A percentile compares a stretch with the other conserved stretches of the same genome.
Evolutionary conservation across 495 filamentous ascomycete species (phyloP).

Genomic region (Aspergillus cavernicola): DNA sequence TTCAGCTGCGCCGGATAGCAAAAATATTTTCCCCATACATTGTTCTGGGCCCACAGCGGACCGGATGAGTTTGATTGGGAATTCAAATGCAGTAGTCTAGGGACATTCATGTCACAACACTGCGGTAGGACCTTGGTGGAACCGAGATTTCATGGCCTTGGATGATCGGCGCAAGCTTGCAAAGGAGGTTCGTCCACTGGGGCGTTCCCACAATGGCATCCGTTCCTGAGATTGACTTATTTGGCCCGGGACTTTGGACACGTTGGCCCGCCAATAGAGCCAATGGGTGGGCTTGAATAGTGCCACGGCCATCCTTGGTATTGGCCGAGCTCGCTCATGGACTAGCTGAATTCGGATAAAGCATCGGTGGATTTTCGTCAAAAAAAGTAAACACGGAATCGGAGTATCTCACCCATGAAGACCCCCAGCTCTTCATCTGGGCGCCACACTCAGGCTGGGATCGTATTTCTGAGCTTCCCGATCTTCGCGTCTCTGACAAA

Average conservation of each 20-base stretch:
- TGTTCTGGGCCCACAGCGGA: conserved; percentile 1
- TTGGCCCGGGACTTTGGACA: conserved; percentile 8
- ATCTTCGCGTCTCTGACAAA: not conserved
- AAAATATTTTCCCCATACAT: conserved; percentile 1
- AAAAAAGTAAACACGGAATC: conserved; percentile 8
- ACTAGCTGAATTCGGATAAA: conserved; percentile 2
- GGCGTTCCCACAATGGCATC: conserved; percentile 6
- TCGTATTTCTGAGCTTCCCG: not conserved
- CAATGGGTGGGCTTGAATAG: not conserved
- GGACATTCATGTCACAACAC: not conserved
- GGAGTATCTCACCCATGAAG: not conserved
- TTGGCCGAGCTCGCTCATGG: not conserved
- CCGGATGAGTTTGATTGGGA: not conserved
- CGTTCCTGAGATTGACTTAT: conserved; percentile 5
- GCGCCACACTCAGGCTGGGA: not conserved
- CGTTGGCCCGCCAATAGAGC: conserved; percentile 4
- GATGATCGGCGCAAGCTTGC: conserved; percentile 8
- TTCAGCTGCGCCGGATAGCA: not conserved
- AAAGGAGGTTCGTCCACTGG: conserved; percentile 2
- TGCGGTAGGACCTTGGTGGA: not conserved
- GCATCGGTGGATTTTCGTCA: not conserved
- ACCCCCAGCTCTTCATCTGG: not conserved
- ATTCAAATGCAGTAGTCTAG: not conserved
- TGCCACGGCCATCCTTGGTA: not conserved
- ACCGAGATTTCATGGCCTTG: not conserved